Conservation (phyloP, 2,329 filamentous ascomycete species). For the Onygena corvina region DNA sequence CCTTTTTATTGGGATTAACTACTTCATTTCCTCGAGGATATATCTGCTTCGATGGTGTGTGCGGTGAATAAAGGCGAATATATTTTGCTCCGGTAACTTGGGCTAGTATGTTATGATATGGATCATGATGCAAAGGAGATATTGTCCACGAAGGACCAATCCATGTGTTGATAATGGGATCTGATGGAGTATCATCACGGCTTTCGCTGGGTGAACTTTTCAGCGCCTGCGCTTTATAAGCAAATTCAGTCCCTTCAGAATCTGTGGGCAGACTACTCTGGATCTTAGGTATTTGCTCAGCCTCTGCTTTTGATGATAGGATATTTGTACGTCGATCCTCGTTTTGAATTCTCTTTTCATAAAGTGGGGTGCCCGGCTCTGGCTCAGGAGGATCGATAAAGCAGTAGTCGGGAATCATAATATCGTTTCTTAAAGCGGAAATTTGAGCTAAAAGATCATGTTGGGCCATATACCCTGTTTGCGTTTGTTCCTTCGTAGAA, state of each 20-base stretch:
- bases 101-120: constrained; percentile 81
- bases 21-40: constrained; percentile 30
- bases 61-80: constrained; percentile 70
- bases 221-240: background rate
- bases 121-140: constrained; percentile 85
- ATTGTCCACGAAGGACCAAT: constrained; percentile 79
- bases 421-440: constrained; percentile 61
- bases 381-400: constrained; percentile 54
- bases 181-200: constrained; percentile 17
- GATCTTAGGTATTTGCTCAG: background rate
- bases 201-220: constrained; percentile 2
- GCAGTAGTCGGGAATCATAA: constrained; percentile 72
- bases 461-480: constrained; percentile 75
- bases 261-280: background rate
- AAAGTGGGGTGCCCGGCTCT: constrained; percentile 39
- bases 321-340: constrained; percentile 12
- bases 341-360: constrained; percentile 27
- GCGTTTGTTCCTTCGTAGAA: constrained; percentile 2
- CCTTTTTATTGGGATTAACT: constrained; percentile 17
- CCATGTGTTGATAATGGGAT: constrained; percentile 78
- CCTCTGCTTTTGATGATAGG: constrained; percentile 29
- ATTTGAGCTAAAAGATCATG: constrained; percentile 79
- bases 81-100: constrained; percentile 90
- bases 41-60: constrained; percentile 38
- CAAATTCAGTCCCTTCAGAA: no score